Base-by-base conservation (phyloP, 495 filamentous ascomycete species). In the Penicillium ucsense region DNA sequence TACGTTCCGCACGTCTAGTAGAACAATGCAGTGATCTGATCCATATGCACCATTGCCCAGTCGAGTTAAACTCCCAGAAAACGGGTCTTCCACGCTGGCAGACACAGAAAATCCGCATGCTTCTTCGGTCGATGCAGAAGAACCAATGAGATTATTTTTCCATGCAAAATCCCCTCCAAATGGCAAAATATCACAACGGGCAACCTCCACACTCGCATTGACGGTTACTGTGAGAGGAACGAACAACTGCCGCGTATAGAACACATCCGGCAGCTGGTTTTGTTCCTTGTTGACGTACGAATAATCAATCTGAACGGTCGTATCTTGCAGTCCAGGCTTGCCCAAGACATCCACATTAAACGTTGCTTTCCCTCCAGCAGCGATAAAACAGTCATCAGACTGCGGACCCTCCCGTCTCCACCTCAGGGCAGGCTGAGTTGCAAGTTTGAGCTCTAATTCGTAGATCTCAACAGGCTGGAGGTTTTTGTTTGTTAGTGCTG, bases 181-280 rank as follows among this genome's bases (percentile, higher is more conserved):
- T 5, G 89, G 86, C 1, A 94, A 61, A 34, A 94, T 73, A 61
- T 95, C 89, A 53, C 86, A 80, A 27, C 84, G 78, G 37, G 80
- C 75, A 10, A 95, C 69, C 51, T 94, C 85, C 12, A 95, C 72
- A 56, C 86, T 89, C 8, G 89, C 86, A 61, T 95, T 95, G 35
- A 97, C 90, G 4, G 90, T 95, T 20, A 95, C 76, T 0, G 86
- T 88, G 43, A 97, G 65, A 6, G 88, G 88, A 35, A 94, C 74
- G 35, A 82, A 82, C 27, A 95, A 68, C 53, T 91, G 85, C 41
- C 90, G 78, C 10, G 91, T 95, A 57, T 88, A 89, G 55, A 95
- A 92, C 30, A 76, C 73, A 38, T 83, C 81, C n/a, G 72, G 73
- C 3, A 90, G 64, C 37, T 87, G 77, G 9, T 72, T 69, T 12